A percentile compares a stretch with the other conserved stretches of the same genome.
These are phyloP conservation scores for Fusarium clavum DNA, from an alignment of 2,329 filamentous ascomycete species.

Conservation along the genomic window DNA sequence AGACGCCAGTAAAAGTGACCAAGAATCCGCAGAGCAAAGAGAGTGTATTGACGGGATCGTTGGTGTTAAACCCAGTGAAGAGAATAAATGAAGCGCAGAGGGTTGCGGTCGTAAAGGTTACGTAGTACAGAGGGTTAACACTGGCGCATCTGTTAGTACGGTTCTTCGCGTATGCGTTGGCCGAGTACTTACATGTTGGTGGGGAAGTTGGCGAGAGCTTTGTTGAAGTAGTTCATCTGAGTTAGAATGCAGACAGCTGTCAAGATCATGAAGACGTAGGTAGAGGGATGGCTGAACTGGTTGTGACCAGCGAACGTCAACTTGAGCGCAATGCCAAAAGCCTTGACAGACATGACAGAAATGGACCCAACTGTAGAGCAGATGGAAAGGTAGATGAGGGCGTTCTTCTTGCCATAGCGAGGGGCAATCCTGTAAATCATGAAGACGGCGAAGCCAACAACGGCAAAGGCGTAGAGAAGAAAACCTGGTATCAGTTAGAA, in stretches of 20 bases:
- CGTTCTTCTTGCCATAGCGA: slow-evolving; percentile 91
- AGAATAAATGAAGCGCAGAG: slow-evolving; percentile 95
- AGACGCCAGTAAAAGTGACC: slow-evolving; percentile 94
- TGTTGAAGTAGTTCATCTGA: slow-evolving; percentile 99
- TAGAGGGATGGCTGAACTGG: slow-evolving; percentile 93
- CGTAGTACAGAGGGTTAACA: slow-evolving; percentile 96
- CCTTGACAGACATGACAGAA: slow-evolving; percentile 99
- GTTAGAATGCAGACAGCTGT: slow-evolving; percentile 94
- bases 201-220: slow-evolving; percentile 94
- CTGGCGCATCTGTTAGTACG: slow-evolving; percentile 57
- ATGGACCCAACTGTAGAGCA: slow-evolving; percentile 97
- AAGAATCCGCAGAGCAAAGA: slow-evolving; percentile 94
- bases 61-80: slow-evolving; percentile 96
- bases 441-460: slow-evolving; percentile 84
- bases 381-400: slow-evolving; percentile 95
- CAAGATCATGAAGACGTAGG: slow-evolving; percentile 96
- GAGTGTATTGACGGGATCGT: slow-evolving; percentile 89
- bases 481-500: slow-evolving; percentile 72
- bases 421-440: slow-evolving; percentile 98
- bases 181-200: slow-evolving; percentile 85
- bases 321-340: slow-evolving; percentile 97
- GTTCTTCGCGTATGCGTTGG: not conserved
- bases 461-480: slow-evolving; percentile 83
- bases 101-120: slow-evolving; percentile 95
- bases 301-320: slow-evolving; percentile 93